Percentiles rank a stretch among this genome's conserved stretches.
Evolutionary conservation across 495 filamentous ascomycete genomes (phyloP).

Genomic region (Astrothelium subdiscretum): DNA sequence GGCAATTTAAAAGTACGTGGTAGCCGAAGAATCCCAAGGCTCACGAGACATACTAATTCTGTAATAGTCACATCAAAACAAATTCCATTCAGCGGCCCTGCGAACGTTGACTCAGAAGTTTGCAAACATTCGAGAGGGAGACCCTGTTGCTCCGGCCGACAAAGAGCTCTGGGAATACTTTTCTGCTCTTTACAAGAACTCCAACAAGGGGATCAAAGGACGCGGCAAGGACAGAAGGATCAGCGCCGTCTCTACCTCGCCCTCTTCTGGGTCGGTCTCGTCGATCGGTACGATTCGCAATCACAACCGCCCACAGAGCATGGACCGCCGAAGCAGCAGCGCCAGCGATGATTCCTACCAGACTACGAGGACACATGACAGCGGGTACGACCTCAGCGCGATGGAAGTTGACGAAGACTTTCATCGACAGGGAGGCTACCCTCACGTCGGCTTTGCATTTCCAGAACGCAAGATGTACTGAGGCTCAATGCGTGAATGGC

Average conservation of each 20-base stretch:
- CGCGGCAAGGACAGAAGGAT: slow-evolving; percentile 64
- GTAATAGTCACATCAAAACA: slow-evolving; percentile 80
- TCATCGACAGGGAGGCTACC: not conserved
- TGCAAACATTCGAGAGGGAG: slow-evolving; percentile 47
- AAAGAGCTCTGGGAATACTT: slow-evolving; percentile 81
- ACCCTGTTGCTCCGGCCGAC: slow-evolving; percentile 54
- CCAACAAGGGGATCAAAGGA: slow-evolving; percentile 88
- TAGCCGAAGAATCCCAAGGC: not conserved
- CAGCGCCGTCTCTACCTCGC: not conserved
- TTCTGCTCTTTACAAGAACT: slow-evolving; percentile 78
- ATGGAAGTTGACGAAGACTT: not conserved
- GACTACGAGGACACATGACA: not conserved
- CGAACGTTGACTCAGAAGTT: slow-evolving; percentile 64
- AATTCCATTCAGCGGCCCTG: slow-evolving; percentile 68
- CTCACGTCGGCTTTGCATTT: not conserved
- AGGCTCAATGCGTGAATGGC: too few relatives aligned
- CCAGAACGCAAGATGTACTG: not conserved
- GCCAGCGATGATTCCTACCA: slow-evolving; percentile 2
- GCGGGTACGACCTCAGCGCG: not conserved
- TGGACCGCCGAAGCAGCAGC: not conserved
- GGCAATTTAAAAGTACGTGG: slow-evolving; percentile 72
- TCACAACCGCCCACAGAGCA: not conserved
- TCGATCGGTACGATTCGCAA: not conserved
- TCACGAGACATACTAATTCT: not conserved
- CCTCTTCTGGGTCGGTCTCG: not conserved